Base-by-base conservation (phyloP, 1,139 yeast genomes). In the Candida mesenterica region DNA sequence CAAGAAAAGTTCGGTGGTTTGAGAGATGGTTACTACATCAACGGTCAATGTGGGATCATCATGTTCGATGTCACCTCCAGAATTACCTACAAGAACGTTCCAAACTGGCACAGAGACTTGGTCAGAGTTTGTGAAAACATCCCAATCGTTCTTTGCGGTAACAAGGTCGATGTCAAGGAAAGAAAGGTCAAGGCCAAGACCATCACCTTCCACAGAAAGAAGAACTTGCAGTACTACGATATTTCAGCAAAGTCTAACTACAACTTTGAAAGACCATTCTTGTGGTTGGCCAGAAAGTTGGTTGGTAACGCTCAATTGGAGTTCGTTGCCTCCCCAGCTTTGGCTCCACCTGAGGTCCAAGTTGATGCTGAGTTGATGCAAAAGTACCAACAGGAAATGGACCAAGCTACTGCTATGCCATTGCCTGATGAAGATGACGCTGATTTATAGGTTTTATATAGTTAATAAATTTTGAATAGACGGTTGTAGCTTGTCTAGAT, bases 371-470 rank as follows among this genome's bases (percentile, higher is more conserved):
- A 82, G 56, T 81, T 92, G 75, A 88, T 94, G 97, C 83, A 80
- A 75, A 88, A 90, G 75, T 94, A 92, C 78, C 97, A 92, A 79
- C 94, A 88, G 66, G 98, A 94, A 77, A 92, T 94, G 95, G 96
- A 88, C 68, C 94, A 87, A 73, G 99, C 98, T 61, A 89, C 97
- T 53, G 96, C 97, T 53, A 78, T 92, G 79, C 98, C 99, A 68
- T 85, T 94, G 70, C 99, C 99, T 53, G 98, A 94, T 74, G 98
- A 94, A 75, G 99, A 94, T 66, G 98, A 94, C 65, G 97, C 97
- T 61, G 97, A 90, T 69, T 84, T 90, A 75, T 90, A 87, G 75
- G 28, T 24, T 30, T 28, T 37, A 31, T 33, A 30, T 35, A 36
- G 39, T 28, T 32, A 28, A 29, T 36, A 36, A 32, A 24, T 33